phyloP scores from a whole-genome alignment of 805 yeast species.

The Lachancea dasiensis region DNA sequence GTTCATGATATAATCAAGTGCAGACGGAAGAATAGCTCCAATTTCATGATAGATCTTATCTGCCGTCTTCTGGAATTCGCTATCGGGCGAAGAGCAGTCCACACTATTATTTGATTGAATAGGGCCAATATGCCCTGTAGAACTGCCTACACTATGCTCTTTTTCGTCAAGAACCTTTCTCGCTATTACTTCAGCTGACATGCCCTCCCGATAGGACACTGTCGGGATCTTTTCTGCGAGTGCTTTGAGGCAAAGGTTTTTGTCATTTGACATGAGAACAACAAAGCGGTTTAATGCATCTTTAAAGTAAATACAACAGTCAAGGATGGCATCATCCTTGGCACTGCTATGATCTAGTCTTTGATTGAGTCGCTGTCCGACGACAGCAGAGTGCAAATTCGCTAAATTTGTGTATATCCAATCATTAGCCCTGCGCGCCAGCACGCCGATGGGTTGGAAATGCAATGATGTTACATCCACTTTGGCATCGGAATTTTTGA shows the following conservation, averaged over 20 bases:
- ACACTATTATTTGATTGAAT: too few species aligned
- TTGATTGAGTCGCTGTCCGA: constrained; percentile 61
- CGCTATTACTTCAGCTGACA: constrained; percentile 46
- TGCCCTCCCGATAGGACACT: constrained; percentile 40
- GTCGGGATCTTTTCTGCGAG: constrained; percentile 60
- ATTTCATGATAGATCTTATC: constrained; percentile 36
- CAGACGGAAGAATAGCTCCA: constrained; percentile 36
- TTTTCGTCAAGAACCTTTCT: constrained; percentile 36
- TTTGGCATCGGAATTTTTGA: constrained; percentile 44
- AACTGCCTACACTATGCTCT: too few species aligned
- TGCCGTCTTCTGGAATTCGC: neutral
- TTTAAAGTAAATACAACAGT: constrained; percentile 68
- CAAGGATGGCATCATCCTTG: constrained; percentile 81
- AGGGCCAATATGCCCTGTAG: too few species aligned
- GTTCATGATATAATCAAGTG: constrained; percentile 47
- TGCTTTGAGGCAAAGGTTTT: constrained; percentile 75
- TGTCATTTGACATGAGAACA: constrained; percentile 73
- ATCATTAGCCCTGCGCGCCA: constrained; percentile 68
- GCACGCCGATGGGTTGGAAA: constrained; percentile 39
- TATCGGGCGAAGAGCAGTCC: neutral
- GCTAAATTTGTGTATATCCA: constrained; percentile 70
- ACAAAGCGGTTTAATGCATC: constrained; percentile 39
- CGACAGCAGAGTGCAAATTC: constrained; percentile 41
- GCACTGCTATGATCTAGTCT: constrained; percentile 38
- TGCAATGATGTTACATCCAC: neutral